phyloP scores from a whole-genome alignment of 1,284 basidiomycete genomes.

The Tilletia walkeri region DNA sequence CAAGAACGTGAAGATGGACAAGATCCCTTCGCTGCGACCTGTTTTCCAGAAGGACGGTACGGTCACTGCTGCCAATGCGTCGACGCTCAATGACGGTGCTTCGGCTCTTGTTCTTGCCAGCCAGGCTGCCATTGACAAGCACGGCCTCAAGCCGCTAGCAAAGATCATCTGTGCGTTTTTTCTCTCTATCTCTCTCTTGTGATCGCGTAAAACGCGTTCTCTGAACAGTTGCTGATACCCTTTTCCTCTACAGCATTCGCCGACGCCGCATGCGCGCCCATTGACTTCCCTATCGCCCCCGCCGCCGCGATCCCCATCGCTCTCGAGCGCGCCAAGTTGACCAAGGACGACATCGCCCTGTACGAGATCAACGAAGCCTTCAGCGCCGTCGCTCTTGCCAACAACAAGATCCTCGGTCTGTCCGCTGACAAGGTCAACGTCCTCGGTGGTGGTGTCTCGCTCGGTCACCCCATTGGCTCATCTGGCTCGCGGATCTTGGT shows the following conservation, averaged over 20 bases:
- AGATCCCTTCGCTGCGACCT: constrained; percentile 56
- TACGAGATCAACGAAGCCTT: constrained; percentile 86
- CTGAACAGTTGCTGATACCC: background rate
- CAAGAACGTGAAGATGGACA: constrained; percentile 62
- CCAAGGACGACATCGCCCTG: constrained; percentile 77
- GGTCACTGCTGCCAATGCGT: constrained; percentile 59
- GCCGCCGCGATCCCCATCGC: constrained; percentile 86
- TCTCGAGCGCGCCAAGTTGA: constrained; percentile 80
- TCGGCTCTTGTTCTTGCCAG: constrained; percentile 57
- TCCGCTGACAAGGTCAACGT: constrained; percentile 87
- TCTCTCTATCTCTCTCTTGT: background rate
- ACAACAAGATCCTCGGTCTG: constrained; percentile 54
- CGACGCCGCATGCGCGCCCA: constrained; percentile 91
- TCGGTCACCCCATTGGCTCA: constrained; percentile 74
- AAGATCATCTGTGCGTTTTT: constrained; percentile 55
- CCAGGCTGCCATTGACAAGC: constrained; percentile 50
- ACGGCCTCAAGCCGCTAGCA: constrained; percentile 57
- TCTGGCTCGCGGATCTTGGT: constrained; percentile 94
- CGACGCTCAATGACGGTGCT: constrained; percentile 59
- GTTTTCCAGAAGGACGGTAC: constrained; percentile 59
- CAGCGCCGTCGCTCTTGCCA: constrained; percentile 56
- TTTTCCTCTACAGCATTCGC: constrained; percentile 70
- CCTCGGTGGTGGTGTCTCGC: constrained; percentile 66
- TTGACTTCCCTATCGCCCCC: constrained; percentile 95
- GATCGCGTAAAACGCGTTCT: constrained; percentile 5